Evolutionary conservation across 2,329 filamentous ascomycete species (phyloP), one percentile per base, ranked within the genome.

Genomic region (Bipolaris bicolor): DNA sequence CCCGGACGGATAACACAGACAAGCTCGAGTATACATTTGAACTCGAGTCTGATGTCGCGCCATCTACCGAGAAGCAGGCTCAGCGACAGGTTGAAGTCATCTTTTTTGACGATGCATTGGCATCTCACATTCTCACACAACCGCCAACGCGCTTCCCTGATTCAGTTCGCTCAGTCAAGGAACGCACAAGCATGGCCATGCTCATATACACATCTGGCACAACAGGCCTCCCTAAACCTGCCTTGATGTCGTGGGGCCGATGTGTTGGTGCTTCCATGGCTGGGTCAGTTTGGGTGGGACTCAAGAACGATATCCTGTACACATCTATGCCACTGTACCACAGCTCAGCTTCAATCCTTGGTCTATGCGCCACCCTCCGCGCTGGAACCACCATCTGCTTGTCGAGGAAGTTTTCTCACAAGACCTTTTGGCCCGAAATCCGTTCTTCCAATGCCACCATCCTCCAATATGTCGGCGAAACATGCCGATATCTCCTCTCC

Each of bases 241-340:
- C 75, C 2, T 52, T 75, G 15, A 63, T 76, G 62, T 55, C 59
- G 20, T 74, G 68, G 71, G 60, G 55, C 22, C 75, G 71, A 62
- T 65, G 59, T 31, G 58, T 43, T 34, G 46, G 52, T 5, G 69
- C 60, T 26, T 53, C 64, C 15, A 69, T 58, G 18, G 66, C 68
- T 39, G 48, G 67, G 1, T 34, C 63, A 0, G 40, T 31, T 9
- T 75, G 69, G 68, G 49, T 76, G 1, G 59, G 58, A 11, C 57
- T 76, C 31, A 67, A 70, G 18, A 57, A 66, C 16, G 71, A 76
- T 24, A 51, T 74, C 18, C 45, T 77, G 18, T 76, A 77, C 57
- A 77, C 73, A 3, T 71, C 72, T 16, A 77, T 78, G 75, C 76
- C 76, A 6, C 62, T 78, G 11, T 78, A 78, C 56, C 76, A 76